Evolutionary conservation across 2,329 filamentous ascomycete species (phyloP).

Genomic region (Aspergillus luchuensis): DNA sequence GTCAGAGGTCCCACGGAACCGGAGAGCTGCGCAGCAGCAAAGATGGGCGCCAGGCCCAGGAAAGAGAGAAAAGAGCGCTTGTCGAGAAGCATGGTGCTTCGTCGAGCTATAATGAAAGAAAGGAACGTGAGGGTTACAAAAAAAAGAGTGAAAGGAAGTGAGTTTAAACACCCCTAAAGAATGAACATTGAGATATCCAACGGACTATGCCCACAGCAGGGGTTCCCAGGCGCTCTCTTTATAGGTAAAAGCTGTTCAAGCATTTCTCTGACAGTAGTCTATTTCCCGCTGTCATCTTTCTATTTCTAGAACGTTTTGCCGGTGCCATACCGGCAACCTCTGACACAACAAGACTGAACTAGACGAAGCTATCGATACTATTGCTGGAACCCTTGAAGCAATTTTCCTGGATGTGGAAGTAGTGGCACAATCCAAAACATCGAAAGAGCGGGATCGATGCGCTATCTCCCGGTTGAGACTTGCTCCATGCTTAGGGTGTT

Average conservation of each 20-base stretch:
- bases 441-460: conserved; percentile 1
- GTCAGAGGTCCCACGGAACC: conserved; percentile 51
- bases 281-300: not conserved
- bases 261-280: not conserved
- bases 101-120: not conserved
- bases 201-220: not conserved
- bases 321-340: not conserved
- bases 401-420: not conserved
- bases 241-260: not conserved
- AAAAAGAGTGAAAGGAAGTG: conserved; percentile 5
- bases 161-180: not conserved
- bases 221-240: not conserved
- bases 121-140: not conserved
- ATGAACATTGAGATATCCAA: not conserved
- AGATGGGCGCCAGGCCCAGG: conserved; percentile 29
- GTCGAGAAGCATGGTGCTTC: conserved; percentile 13
- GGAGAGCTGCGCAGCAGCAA: conserved; percentile 41
- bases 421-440: conserved; percentile 3
- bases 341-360: not conserved
- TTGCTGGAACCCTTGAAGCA: not conserved
- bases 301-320: not conserved
- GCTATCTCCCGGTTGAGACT: not conserved
- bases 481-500: conserved; percentile 1
- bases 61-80: conserved; percentile 14
- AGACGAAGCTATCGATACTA: not conserved